These are phyloP conservation scores for Pythium grandisporangium DNA, from an alignment of 352 stramenopile species.

Conservation along the genomic window DNA sequence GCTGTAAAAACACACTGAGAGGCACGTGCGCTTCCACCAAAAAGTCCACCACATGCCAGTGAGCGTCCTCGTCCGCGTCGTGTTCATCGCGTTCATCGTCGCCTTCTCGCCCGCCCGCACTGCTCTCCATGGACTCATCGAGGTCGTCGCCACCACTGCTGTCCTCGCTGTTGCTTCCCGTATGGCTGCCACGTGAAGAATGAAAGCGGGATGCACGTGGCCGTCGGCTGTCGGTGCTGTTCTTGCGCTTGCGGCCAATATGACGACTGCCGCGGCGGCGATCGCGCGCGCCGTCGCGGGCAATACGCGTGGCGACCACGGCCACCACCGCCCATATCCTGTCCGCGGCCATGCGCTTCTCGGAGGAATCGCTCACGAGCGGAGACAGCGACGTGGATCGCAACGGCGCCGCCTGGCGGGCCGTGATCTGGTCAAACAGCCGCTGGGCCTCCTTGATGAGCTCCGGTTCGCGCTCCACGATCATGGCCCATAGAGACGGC, in stretches of 20 bases:
- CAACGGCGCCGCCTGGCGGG: constrained; percentile 18
- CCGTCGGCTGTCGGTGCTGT: too few relatives aligned
- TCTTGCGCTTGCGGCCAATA: constrained; percentile 16
- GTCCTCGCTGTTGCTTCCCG: not conserved
- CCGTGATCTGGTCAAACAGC: constrained; percentile 22
- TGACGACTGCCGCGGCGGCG: constrained; percentile 5
- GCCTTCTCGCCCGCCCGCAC: constrained; percentile 5
- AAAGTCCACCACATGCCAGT: constrained; percentile 16
- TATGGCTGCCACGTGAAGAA: too few relatives aligned
- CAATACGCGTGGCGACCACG: constrained; percentile 15
- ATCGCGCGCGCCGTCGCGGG: constrained; percentile 5
- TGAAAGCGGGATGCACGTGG: too few relatives aligned
- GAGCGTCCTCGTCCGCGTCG: not conserved
- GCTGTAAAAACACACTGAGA: constrained; percentile 53
- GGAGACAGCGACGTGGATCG: constrained; percentile 14
- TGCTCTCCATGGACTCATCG: constrained; percentile 4
- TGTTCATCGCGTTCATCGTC: constrained; percentile 1
- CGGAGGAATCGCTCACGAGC: not conserved
- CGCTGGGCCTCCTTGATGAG: constrained; percentile 13
- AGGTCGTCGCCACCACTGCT: constrained; percentile 6
- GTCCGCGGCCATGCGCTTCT: constrained; percentile 4
- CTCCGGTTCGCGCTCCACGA: constrained; percentile 7
- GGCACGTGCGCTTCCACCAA: constrained; percentile 36
- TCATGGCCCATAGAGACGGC: constrained; percentile 14
- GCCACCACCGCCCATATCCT: constrained; percentile 21